A percentile compares a stretch with the other conserved stretches of the same genome.
Conservation (phyloP, 2,329 filamentous ascomycete species). For the Paecilomyces dactylethromorphus region DNA sequence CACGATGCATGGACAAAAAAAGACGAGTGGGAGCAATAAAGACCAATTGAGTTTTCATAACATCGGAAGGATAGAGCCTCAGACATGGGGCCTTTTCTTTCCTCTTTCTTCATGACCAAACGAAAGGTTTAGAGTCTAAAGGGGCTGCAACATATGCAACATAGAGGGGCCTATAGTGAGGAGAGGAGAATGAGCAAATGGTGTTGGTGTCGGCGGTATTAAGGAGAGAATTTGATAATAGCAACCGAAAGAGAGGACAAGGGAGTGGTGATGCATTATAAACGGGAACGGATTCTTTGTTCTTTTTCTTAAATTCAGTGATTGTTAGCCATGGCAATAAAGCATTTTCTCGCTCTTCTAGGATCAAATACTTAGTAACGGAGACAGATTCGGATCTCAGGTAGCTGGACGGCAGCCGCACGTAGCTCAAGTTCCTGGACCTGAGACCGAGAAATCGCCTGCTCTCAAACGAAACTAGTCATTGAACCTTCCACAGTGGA, state of each 20-base stretch:
- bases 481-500: no score
- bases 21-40: neutral
- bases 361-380: no score
- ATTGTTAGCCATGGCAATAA: neutral
- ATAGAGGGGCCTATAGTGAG: neutral
- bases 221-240: neutral
- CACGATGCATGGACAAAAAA: conserved; percentile 1
- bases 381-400: no score
- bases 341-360: no score
- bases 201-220: neutral
- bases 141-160: neutral
- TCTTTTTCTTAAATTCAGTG: neutral
- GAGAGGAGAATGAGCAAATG: neutral
- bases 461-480: no score
- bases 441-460: no score
- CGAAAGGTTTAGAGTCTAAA: neutral
- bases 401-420: no score
- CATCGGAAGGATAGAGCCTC: neutral
- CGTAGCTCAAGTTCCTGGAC: no score
- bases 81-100: neutral
- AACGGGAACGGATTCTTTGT: neutral
- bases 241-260: neutral
- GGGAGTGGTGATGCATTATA: neutral
- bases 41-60: neutral
- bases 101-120: neutral